Conservation (phyloP, 2,329 filamentous ascomycete species). For the Hymenoscyphus fructigenus region DNA sequence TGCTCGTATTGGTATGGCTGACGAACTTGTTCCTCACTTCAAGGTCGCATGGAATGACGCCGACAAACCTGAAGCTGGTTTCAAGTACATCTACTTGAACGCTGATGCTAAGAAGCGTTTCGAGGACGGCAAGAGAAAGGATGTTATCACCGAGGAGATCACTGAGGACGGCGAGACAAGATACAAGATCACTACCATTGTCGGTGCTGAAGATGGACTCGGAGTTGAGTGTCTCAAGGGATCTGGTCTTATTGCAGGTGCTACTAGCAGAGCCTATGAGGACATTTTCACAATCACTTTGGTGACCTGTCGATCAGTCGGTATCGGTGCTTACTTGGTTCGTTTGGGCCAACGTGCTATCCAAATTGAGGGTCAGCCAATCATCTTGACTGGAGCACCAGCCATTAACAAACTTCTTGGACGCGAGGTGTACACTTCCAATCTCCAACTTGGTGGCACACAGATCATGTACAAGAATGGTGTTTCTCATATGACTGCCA, state of each 20-base stretch:
- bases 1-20: slow-evolving; percentile 93
- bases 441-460: slow-evolving; percentile 98
- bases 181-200: slow-evolving; percentile 89
- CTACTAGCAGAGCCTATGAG: slow-evolving; percentile 94
- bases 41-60: slow-evolving; percentile 94
- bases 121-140: slow-evolving; percentile 70
- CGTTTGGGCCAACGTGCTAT: slow-evolving; percentile 97
- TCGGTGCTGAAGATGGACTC: slow-evolving; percentile 91
- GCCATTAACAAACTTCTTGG: slow-evolving; percentile 98
- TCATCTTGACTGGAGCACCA: slow-evolving; percentile 95
- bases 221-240: slow-evolving; percentile 97
- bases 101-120: slow-evolving; percentile 84
- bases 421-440: slow-evolving; percentile 97
- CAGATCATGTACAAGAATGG: slow-evolving; percentile 99
- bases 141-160: slow-evolving; percentile 85
- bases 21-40: slow-evolving; percentile 96
- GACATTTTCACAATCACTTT: slow-evolving; percentile 98
- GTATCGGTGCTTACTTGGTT: slow-evolving; percentile 98
- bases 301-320: slow-evolving; percentile 96
- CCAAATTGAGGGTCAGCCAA: slow-evolving; percentile 97
- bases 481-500: slow-evolving; percentile 98
- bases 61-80: slow-evolving; percentile 78
- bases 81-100: slow-evolving; percentile 95
- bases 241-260: slow-evolving; percentile 96
- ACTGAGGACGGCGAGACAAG: slow-evolving; percentile 84